phyloP scores from a whole-genome alignment of 139 green algal genomes.

The Tetradesmus obliquus region DNA sequence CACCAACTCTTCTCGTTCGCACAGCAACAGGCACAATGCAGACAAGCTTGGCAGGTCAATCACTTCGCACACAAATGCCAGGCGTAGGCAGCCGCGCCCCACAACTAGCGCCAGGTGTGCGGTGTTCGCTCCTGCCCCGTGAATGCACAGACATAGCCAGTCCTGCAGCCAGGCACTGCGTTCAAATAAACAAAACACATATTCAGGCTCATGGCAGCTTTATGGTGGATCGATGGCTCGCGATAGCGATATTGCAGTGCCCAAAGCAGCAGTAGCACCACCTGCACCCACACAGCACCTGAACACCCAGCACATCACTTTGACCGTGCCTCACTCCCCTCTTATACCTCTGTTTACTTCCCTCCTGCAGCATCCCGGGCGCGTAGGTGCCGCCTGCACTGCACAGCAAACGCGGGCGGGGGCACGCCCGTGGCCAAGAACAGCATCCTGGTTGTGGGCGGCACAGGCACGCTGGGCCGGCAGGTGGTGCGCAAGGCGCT shows the following conservation, averaged over 20 bases:
- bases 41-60: background rate
- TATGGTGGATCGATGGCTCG: background rate
- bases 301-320: background rate
- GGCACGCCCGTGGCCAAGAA: constrained; percentile 66
- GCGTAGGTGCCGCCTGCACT: background rate
- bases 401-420: background rate
- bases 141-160: background rate
- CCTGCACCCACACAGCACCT: background rate
- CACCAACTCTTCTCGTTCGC: background rate
- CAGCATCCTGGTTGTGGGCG: constrained; percentile 94
- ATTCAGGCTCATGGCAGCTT: no score
- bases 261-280: background rate
- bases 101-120: background rate
- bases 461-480: constrained; percentile 95
- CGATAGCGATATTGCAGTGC: background rate
- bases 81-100: background rate
- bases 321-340: background rate
- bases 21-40: background rate
- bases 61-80: background rate
- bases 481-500: constrained; percentile 96
- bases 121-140: background rate
- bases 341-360: background rate
- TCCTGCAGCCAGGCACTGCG: background rate
- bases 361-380: background rate
- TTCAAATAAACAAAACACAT: no score